phyloP scores from a whole-genome alignment of 139 green algal species.

The Tetratostichococcus sp. region DNA sequence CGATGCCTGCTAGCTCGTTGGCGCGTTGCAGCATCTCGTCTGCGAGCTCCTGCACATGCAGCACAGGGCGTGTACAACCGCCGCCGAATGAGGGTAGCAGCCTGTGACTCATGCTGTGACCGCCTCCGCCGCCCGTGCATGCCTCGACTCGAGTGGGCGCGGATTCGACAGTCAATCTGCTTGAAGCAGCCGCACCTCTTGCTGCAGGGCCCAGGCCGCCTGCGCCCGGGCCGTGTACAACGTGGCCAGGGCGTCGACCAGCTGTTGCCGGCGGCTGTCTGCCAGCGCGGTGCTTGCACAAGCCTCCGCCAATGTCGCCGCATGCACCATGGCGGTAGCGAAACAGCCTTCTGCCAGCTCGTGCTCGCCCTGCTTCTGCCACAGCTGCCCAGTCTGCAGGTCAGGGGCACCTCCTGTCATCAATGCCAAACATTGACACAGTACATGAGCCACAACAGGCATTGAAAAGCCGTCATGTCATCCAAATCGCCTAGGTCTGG shows the following conservation, averaged over 20 bases:
- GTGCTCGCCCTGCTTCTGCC: neutral
- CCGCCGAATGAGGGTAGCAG: no score
- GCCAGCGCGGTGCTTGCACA: neutral
- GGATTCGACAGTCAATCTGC: no score
- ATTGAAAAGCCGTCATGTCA: no score
- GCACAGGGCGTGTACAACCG: no score
- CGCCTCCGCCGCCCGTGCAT: no score
- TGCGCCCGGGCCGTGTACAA: neutral
- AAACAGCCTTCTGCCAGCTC: neutral
- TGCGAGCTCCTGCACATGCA: neutral
- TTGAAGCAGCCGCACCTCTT: no score
- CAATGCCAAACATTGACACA: no score
- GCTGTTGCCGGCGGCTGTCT: neutral
- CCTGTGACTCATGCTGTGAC: no score
- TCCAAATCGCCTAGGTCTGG: no score
- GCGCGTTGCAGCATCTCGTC: neutral
- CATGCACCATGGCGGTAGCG: neutral
- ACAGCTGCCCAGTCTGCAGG: neutral
- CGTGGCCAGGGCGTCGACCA: neutral
- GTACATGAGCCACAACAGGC: no score
- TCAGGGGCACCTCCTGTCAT: no score
- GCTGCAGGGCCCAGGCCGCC: neutral
- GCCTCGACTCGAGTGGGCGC: no score
- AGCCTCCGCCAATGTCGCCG: neutral
- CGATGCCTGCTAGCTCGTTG: neutral